Evolutionary conservation across 1,139 yeast genomes (phyloP), one percentile per base, ranked within the genome.

Genomic region (Debaryomycetaceae sp.): DNA sequence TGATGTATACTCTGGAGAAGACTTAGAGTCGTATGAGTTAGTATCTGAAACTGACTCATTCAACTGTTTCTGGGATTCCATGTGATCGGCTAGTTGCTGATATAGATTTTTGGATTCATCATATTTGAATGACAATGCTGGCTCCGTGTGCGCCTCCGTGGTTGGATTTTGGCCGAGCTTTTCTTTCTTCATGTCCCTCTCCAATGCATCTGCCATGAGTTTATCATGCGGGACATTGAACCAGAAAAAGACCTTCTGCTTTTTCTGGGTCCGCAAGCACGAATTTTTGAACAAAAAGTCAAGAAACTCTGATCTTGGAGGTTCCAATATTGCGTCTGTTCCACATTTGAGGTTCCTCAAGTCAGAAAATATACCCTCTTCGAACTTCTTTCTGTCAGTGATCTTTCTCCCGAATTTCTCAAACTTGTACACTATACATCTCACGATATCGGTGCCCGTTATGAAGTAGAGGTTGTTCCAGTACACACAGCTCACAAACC

Each of bases 171-270:
- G 86, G 43, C 75, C 74, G 34, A 69, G 47, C 40, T 69, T 63
- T 56, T 91, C 97, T 58, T 88, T 84, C 63, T 90, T 90, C 60
- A 91, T 68, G 59, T 93, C 99, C 55, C 99, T 74, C 64, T 91
- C 98, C 45, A 93, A 69, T 0, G 98, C 98, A 65, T 93, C 99
- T 4, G 93, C 83, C 78, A 93, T 91, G 42, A 93, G 69, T 58
- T 87, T 84, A 61, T 93, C 97, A 66, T 93, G 98, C 38, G 95
- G 93, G 6, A 93, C 98, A 59, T 91, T 86, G 63, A 87, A 91
- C 99, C 99, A 93, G 63, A 85, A 90, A 62, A 93, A 93, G 36
- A 93, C 98, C 62, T 93, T 93, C 62, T 93, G 99, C 61, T 93
- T 93, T 74, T 93, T 93, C 59, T 93, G 98, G 1, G 99, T 93